Conservation (phyloP, 1,139 yeast genomes). For the Diutina catenulata region DNA sequence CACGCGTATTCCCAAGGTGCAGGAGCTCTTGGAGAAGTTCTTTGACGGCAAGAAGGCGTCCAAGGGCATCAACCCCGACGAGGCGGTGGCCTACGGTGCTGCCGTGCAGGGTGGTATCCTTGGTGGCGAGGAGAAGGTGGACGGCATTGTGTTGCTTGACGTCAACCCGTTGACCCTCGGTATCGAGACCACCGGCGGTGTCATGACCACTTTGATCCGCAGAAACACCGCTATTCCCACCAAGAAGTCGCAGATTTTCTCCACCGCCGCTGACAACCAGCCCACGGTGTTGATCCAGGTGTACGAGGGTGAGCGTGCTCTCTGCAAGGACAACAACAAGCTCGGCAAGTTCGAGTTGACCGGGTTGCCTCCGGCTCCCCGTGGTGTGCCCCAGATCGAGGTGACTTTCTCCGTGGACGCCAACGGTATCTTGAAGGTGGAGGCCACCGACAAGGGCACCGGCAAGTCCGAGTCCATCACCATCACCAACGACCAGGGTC, state of each 20-base stretch:
- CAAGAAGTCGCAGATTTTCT: conserved; percentile 91
- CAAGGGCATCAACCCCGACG: conserved; percentile 6
- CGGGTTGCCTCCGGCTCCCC: conserved; percentile 96
- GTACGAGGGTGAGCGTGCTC: conserved; percentile 94
- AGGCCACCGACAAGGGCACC: conserved; percentile 93
- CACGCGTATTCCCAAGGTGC: conserved; percentile 6
- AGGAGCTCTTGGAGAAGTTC: conserved; percentile 6
- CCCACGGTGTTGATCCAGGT: conserved; percentile 95
- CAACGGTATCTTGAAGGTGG: conserved; percentile 88
- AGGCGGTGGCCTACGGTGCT: conserved; percentile 6
- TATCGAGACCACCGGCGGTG: conserved; percentile 97
- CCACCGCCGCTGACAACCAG: conserved; percentile 92
- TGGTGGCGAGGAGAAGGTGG: conserved; percentile 5
- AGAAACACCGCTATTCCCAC: conserved; percentile 97
- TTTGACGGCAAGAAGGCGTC: conserved; percentile 7
- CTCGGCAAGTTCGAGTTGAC: conserved; percentile 92
- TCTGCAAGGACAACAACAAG: conserved; percentile 89
- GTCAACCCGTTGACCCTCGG: conserved; percentile 93
- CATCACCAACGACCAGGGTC: conserved; percentile 51
- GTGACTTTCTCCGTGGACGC: conserved; percentile 93
- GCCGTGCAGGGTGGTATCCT: conserved; percentile 5
- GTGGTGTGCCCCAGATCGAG: conserved; percentile 96
- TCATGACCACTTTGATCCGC: conserved; percentile 92
- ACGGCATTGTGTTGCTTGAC: conserved; percentile 38
- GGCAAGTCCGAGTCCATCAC: conserved; percentile 47